Evolutionary conservation across 169 alveolate genomes (phyloP).

Genomic region (Plasmodium cynomolgi): DNA sequence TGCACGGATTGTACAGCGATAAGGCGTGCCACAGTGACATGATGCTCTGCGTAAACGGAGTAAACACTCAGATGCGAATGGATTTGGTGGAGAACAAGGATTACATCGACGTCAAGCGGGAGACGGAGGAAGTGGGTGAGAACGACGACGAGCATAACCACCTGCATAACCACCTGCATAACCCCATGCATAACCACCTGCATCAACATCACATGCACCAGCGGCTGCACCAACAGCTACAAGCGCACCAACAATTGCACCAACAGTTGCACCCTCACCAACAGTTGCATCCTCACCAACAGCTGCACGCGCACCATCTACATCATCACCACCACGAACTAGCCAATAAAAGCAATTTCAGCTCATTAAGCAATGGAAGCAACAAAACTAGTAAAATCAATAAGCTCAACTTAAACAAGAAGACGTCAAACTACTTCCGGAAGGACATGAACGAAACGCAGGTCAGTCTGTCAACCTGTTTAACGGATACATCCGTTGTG

Average conservation of each 20-base stretch:
- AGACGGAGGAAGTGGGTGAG: conserved; percentile 7
- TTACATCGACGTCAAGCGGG: background rate
- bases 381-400: conserved; percentile 31
- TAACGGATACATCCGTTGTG: conserved; percentile 29
- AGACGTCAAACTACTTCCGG: conserved; percentile 41
- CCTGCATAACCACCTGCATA: background rate
- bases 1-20: background rate
- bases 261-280: background rate
- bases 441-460: conserved; percentile 62
- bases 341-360: conserved; percentile 2
- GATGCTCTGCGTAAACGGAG: conserved; percentile 16
- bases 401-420: conserved; percentile 31
- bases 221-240: background rate
- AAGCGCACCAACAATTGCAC: too few relatives aligned
- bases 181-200: background rate
- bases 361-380: conserved; percentile 32
- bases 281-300: background rate
- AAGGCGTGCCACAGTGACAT: background rate
- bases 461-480: conserved; percentile 33
- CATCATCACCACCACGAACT: background rate
- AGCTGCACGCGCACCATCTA: background rate
- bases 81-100: background rate
- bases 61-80: background rate
- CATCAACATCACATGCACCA: background rate
- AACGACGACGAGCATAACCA: background rate